A percentile compares a stretch with the other conserved stretches of the same genome.
Conservation (phyloP, 2,329 filamentous ascomycete species). For the Leptographium wingfieldii region DNA sequence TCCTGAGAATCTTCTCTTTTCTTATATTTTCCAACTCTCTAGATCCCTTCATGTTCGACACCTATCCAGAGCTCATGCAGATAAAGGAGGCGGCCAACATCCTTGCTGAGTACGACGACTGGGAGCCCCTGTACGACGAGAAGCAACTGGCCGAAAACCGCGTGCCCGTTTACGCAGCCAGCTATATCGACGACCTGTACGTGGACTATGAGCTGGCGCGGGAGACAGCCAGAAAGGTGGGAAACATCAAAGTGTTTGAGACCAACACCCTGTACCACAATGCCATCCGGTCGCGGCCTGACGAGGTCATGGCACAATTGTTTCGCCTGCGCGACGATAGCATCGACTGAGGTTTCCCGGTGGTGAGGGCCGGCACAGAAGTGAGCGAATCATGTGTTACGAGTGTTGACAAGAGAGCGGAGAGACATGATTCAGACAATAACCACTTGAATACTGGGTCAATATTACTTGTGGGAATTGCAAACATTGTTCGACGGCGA, state of each 20-base stretch:
- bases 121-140: slow-evolving; percentile 66
- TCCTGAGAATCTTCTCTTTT: not conserved
- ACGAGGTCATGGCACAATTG: slow-evolving; percentile 64
- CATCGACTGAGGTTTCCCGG: slow-evolving; percentile 30
- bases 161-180: slow-evolving; percentile 77
- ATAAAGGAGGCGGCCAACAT: slow-evolving; percentile 57
- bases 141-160: slow-evolving; percentile 61
- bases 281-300: slow-evolving; percentile 58
- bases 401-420: too few species aligned
- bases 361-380: too few species aligned
- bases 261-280: slow-evolving; percentile 86
- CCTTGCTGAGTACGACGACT: slow-evolving; percentile 55
- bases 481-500: too few species aligned
- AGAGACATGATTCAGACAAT: too few species aligned
- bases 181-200: slow-evolving; percentile 84
- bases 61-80: slow-evolving; percentile 60
- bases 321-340: slow-evolving; percentile 63
- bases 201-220: slow-evolving; percentile 66
- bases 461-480: too few species aligned
- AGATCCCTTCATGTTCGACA: slow-evolving; percentile 67
- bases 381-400: too few species aligned
- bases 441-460: too few species aligned
- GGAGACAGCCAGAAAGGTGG: slow-evolving; percentile 63
- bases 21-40: not conserved
- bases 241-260: slow-evolving; percentile 65